Conservation (phyloP, 106 monocot genomes). For the Allium fistulosum region DNA sequence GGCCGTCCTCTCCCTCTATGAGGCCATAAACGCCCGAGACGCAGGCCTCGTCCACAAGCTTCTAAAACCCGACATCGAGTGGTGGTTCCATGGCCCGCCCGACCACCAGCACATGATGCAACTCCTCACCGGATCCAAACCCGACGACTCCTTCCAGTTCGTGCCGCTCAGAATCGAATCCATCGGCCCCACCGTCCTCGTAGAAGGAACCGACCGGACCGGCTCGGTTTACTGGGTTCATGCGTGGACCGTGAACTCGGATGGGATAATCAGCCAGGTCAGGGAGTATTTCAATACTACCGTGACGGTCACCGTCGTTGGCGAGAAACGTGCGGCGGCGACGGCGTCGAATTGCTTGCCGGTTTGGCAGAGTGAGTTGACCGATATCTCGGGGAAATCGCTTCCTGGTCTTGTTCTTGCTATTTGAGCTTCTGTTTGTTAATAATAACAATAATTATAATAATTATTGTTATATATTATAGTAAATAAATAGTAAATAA, state of each 20-base stretch:
- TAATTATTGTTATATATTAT: too few species aligned
- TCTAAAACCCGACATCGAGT: slow-evolving; percentile 40
- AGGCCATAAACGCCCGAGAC: slow-evolving; percentile 27
- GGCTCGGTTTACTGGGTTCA: slow-evolving; percentile 32
- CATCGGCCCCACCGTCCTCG: slow-evolving; percentile 36
- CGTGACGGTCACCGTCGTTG: slow-evolving; percentile 38
- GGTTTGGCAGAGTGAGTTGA: slow-evolving; percentile 19
- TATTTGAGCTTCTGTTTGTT: background rate
- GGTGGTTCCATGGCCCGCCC: slow-evolving; percentile 56
- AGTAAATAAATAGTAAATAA: too few species aligned
- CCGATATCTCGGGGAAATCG: slow-evolving; percentile 8
- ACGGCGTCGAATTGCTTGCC: slow-evolving; percentile 5
- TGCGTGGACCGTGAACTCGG: slow-evolving; percentile 42
- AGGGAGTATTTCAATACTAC: slow-evolving; percentile 92
- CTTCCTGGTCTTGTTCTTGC: slow-evolving; percentile 16
- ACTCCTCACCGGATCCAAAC: slow-evolving; percentile 23
- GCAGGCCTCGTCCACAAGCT: slow-evolving; percentile 23
- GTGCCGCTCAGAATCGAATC: slow-evolving; percentile 15
- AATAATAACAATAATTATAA: too few species aligned
- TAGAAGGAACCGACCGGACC: slow-evolving; percentile 26
- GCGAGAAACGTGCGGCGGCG: background rate
- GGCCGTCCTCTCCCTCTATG: slow-evolving; percentile 16
- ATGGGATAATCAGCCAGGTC: slow-evolving; percentile 44
- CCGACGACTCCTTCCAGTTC: slow-evolving; percentile 18
- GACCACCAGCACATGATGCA: slow-evolving; percentile 49